Conservation (phyloP, 202 grass and related monocot species). For the Elaeis oleifera region DNA sequence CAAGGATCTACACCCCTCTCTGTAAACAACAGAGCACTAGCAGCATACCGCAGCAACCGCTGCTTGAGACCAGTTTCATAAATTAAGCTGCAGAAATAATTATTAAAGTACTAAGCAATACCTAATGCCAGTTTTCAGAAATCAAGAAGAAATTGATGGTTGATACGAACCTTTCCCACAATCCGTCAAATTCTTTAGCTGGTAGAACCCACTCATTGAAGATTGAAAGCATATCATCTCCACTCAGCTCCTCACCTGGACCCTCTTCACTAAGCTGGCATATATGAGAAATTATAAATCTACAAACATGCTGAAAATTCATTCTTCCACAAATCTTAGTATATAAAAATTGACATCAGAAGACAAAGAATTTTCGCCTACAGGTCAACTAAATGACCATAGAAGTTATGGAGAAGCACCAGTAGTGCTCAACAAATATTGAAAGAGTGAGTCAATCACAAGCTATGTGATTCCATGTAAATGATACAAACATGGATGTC, state of each 20-base stretch:
- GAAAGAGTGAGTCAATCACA: neutral
- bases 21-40: constrained; percentile 95
- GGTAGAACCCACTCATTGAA: constrained; percentile 94
- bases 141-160: constrained; percentile 17
- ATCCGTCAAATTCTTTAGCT: constrained; percentile 93
- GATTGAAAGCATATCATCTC: constrained; percentile 82
- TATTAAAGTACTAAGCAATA: constrained; percentile 18
- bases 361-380: no score
- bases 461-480: neutral
- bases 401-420: no score
- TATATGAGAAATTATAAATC: constrained; percentile 23
- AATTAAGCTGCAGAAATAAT: constrained; percentile 63
- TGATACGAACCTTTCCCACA: constrained; percentile 80
- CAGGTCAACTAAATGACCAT: no score
- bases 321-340: constrained; percentile 7
- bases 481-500: neutral
- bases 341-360: neutral
- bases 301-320: constrained; percentile 1
- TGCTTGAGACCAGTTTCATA: constrained; percentile 97
- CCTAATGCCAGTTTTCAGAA: constrained; percentile 11
- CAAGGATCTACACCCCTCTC: constrained; percentile 80
- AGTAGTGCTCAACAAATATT: neutral
- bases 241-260: constrained; percentile 89
- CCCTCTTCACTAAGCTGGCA: constrained; percentile 90
- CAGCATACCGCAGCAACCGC: constrained; percentile 89